phyloP scores from a whole-genome alignment of 2,329 filamentous ascomycete species.

The Microdochium bolleyi region DNA sequence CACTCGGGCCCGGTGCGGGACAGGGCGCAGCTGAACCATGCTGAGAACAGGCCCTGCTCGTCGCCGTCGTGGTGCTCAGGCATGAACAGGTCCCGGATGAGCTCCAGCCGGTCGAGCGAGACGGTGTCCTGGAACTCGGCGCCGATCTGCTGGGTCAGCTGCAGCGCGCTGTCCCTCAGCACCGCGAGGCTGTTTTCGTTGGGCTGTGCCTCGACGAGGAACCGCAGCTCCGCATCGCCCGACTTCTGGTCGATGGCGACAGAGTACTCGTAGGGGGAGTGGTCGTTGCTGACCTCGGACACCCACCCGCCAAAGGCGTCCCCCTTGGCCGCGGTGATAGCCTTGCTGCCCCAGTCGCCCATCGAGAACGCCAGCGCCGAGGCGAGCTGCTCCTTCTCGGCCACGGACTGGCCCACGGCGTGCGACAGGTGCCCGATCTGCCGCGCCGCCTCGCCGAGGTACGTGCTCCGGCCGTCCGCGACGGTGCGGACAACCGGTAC shows the following conservation, averaged over 20 bases:
- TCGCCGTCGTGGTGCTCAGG: neutral
- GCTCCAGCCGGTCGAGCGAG: constrained; percentile 7
- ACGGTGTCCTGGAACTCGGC: constrained; percentile 2
- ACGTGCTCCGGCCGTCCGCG: no score
- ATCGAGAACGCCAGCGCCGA: constrained; percentile 3
- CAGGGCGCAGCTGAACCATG: constrained; percentile 7
- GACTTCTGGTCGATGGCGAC: constrained; percentile 7
- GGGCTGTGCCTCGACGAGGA: constrained; percentile 9
- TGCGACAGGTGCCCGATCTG: constrained; percentile 6
- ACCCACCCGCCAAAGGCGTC: constrained; percentile 2
- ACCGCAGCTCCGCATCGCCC: constrained; percentile 8
- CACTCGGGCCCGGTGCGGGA: constrained; percentile 5
- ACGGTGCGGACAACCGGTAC: no score
- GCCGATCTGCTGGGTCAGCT: constrained; percentile 3
- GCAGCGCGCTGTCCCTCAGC: constrained; percentile 3
- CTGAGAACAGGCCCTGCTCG: constrained; percentile 3
- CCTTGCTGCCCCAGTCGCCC: constrained; percentile 4
- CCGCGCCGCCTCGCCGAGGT: constrained; percentile 6
- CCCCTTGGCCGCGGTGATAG: constrained; percentile 1
- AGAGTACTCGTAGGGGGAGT: constrained; percentile 9
- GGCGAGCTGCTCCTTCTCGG: constrained; percentile 1
- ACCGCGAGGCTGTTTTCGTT: neutral
- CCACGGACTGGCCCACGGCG: constrained; percentile 4
- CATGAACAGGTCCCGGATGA: constrained; percentile 8
- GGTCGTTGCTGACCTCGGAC: constrained; percentile 8